Evolutionary conservation across 768 basidiomycete genomes (phyloP).

Genomic region (Boletus reticulatus): DNA sequence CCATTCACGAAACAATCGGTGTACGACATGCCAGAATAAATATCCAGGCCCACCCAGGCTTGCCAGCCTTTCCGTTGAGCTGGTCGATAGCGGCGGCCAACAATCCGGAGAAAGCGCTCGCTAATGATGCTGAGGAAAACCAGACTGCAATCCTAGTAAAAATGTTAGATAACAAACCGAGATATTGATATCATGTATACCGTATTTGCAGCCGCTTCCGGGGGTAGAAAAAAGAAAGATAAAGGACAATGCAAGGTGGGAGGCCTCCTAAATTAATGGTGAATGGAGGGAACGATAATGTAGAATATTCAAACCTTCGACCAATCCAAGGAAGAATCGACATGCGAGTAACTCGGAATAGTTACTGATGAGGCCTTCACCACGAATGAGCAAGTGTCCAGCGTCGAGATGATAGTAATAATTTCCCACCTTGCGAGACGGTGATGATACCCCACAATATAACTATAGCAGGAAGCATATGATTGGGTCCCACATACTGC

Average conservation of each 20-base stretch:
- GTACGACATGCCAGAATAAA: constrained; percentile 44
- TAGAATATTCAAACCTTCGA: constrained; percentile 46
- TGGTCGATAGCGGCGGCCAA: constrained; percentile 57
- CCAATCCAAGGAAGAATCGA: constrained; percentile 48
- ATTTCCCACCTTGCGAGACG: background rate
- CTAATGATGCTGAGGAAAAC: constrained; percentile 45
- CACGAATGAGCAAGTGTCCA: background rate
- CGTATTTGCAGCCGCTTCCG: constrained; percentile 26
- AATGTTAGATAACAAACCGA: background rate
- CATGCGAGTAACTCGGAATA: constrained; percentile 55
- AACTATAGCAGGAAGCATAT: background rate
- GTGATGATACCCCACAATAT: background rate
- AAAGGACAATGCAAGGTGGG: constrained; percentile 54
- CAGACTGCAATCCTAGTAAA: constrained; percentile 37
- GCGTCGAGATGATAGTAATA: constrained; percentile 19
- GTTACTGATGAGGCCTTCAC: constrained; percentile 42
- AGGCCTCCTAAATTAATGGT: constrained; percentile 43
- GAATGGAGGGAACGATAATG: background rate
- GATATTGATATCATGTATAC: background rate
- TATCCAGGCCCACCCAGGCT: constrained; percentile 62
- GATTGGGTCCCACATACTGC: background rate
- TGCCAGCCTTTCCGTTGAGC: constrained; percentile 52
- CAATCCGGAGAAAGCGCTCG: constrained; percentile 61
- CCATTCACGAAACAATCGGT: background rate
- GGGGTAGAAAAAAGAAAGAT: constrained; percentile 50